Percentiles rank a stretch among this genome's conserved stretches.
These are phyloP conservation scores for Sarcodon sp. DNA, from an alignment of 768 basidiomycete species.

Conservation along the genomic window DNA sequence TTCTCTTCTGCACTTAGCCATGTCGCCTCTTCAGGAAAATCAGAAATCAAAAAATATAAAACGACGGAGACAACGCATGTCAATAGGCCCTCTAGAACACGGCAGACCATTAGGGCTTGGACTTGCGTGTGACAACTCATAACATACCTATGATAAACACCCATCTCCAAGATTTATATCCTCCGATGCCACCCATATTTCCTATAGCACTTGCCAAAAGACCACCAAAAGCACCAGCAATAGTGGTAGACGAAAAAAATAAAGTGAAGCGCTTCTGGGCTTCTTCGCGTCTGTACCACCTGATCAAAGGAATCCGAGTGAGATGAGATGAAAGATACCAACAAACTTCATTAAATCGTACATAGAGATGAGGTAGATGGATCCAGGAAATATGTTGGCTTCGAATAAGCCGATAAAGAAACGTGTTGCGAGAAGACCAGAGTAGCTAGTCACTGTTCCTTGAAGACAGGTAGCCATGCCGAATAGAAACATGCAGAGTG, in stretches of 20 bases:
- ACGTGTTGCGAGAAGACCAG: constrained; percentile 23
- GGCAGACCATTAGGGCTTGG: neutral
- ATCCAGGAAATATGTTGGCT: constrained; percentile 19
- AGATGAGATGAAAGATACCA: neutral
- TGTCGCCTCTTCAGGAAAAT: constrained; percentile 17
- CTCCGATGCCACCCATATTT: constrained; percentile 19
- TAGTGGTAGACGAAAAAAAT: constrained; percentile 26
- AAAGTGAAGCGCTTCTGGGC: constrained; percentile 20
- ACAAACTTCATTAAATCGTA: neutral
- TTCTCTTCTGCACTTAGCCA: constrained; percentile 20
- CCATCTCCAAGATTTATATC: constrained; percentile 18
- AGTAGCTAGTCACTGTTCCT: constrained; percentile 17
- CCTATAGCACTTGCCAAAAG: constrained; percentile 19
- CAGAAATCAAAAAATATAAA: constrained; percentile 22
- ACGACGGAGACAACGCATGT: constrained; percentile 19
- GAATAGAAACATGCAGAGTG: constrained; percentile 22
- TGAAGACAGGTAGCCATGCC: constrained; percentile 22
- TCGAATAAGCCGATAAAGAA: constrained; percentile 23
- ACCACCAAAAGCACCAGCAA: constrained; percentile 25
- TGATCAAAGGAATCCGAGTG: neutral
- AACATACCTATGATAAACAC: constrained; percentile 17
- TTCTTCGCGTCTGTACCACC: constrained; percentile 25
- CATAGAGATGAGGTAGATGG: constrained; percentile 19
- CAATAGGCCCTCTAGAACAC: constrained; percentile 18
- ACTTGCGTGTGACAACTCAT: neutral